Conservation (phyloP, 2,329 filamentous ascomycete species). For the Botryosphaeria agaves region DNA sequence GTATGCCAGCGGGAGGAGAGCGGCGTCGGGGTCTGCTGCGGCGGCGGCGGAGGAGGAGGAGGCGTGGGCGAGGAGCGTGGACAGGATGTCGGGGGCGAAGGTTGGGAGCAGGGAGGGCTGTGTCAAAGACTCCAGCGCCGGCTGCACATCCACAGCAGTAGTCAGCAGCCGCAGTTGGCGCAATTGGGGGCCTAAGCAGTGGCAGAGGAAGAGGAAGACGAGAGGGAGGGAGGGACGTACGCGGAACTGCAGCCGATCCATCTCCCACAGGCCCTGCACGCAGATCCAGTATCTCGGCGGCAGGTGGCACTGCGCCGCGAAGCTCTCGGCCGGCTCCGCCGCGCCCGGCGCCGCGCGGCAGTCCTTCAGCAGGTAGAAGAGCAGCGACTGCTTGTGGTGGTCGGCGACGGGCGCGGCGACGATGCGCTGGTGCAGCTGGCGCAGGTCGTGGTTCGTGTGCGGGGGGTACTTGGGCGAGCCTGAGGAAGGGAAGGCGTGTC, state of each 20-base stretch:
- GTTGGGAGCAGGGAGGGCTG: constrained; percentile 66
- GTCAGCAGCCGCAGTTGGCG: too few species aligned
- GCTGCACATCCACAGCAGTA: constrained; percentile 21
- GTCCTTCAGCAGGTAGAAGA: constrained; percentile 74
- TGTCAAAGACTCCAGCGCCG: constrained; percentile 57
- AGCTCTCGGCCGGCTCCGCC: constrained; percentile 34
- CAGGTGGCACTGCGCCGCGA: constrained; percentile 46
- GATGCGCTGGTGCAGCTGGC: constrained; percentile 53
- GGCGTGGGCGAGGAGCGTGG: constrained; percentile 43
- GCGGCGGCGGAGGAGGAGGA: constrained; percentile 27
- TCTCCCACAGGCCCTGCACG: constrained; percentile 65
- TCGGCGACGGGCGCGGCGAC: constrained; percentile 44
- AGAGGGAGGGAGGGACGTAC: constrained; percentile 21
- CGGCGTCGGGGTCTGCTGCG: constrained; percentile 46
- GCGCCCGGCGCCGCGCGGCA: constrained; percentile 39
- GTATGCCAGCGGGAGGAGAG: constrained; percentile 57
- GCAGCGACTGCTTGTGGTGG: constrained; percentile 65
- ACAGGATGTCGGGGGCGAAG: constrained; percentile 69
- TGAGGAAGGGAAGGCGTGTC: constrained; percentile 12
- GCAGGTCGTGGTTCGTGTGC: constrained; percentile 47
- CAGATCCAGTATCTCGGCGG: constrained; percentile 64
- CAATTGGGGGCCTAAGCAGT: not conserved
- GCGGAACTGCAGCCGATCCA: constrained; percentile 55
- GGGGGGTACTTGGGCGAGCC: constrained; percentile 57
- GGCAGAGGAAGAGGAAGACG: too few species aligned